Base-by-base conservation (phyloP, 805 yeast species). In the Lachancea waltii region DNA sequence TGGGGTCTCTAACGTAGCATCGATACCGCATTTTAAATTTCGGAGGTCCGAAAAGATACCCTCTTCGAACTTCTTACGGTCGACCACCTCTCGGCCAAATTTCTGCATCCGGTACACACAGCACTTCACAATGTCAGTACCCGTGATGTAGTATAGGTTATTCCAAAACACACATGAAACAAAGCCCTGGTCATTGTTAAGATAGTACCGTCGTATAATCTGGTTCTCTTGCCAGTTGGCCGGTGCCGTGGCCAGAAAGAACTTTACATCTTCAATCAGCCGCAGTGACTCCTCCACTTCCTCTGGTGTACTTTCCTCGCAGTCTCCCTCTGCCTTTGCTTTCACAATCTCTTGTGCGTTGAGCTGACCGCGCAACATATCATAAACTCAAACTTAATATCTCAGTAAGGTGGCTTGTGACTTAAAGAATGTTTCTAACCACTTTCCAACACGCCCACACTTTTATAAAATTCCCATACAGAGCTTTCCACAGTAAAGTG, bases 151-250 rank as follows among this genome's bases (percentile, higher is more conserved):
- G 58, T 82, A 90, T 10, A 89, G 66, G 53, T 83, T 82, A 53
- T 86, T 84, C 97, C 97, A 90, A 49, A 73, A 81, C 1, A 92
- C 86, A 62, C 98, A 90, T 22, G 85, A 75, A n/a, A 86, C 86
- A 48, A 90, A 86, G 3, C 90, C 92, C 58, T 89, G 96, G 42
- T 85, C 94, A 46, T 81, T 83, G 50, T 86, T 87, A 35, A 90
- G 64, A 55, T 80, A 82, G 60, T 85, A 90, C 38, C 95, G 68
- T 54, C 95, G 71, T 34, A 92, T 84, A 32, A 85, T 80, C 58
- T 90, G 96, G 49, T 81, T 79, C 43, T 79, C 83, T 54, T 79
- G 86, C 95, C 97, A 90, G 53, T 81, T 83, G 4, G 92, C 90
- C 0, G 98, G 97, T 0, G 97, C 97, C 0, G 95, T 85, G 2